Conservation (phyloP, 257 asterid species). For the Primulina tabacum region DNA sequence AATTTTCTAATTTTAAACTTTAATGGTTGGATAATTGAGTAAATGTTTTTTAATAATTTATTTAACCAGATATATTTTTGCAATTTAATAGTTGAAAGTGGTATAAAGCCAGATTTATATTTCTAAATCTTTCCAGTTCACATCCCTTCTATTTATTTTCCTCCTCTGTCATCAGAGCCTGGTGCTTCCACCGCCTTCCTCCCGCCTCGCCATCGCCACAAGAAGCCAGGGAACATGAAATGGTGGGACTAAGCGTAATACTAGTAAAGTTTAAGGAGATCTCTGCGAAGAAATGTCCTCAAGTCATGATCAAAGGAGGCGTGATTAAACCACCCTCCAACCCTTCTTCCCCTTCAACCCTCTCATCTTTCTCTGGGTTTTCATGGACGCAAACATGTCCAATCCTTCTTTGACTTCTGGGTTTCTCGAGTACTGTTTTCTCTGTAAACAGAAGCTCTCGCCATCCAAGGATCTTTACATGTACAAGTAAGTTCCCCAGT, state of each 20-base stretch:
- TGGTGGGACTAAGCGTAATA: slow-evolving; percentile 91
- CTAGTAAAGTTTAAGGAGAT: slow-evolving; percentile 47
- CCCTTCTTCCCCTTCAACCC: slow-evolving; percentile 29
- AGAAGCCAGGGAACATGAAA: slow-evolving; percentile 35
- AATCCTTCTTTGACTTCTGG: slow-evolving; percentile 11
- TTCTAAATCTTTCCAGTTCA: too few relatives aligned
- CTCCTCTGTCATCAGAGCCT: neutral
- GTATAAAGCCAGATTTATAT: too few relatives aligned
- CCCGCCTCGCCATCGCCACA: too few relatives aligned
- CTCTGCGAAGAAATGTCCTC: slow-evolving; percentile 31
- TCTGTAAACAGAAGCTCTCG: slow-evolving; percentile 63
- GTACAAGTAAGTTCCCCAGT: slow-evolving; percentile 63
- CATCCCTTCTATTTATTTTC: slow-evolving; percentile 26
- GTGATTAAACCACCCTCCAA: slow-evolving; percentile 42
- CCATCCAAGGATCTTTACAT: slow-evolving; percentile 86
- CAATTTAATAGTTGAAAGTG: too few relatives aligned
- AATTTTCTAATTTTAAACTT: too few relatives aligned
- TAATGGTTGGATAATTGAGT: too few relatives aligned
- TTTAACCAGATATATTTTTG: too few relatives aligned
- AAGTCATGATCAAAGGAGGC: slow-evolving; percentile 65
- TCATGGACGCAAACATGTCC: slow-evolving; percentile 15
- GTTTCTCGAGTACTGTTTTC: slow-evolving; percentile 71
- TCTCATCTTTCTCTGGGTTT: slow-evolving; percentile 28
- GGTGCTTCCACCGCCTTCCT: slow-evolving; percentile 11
- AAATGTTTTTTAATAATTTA: too few relatives aligned